phyloP scores from a whole-genome alignment of 1,284 basidiomycete genomes.

The Puccinia polysora region DNA sequence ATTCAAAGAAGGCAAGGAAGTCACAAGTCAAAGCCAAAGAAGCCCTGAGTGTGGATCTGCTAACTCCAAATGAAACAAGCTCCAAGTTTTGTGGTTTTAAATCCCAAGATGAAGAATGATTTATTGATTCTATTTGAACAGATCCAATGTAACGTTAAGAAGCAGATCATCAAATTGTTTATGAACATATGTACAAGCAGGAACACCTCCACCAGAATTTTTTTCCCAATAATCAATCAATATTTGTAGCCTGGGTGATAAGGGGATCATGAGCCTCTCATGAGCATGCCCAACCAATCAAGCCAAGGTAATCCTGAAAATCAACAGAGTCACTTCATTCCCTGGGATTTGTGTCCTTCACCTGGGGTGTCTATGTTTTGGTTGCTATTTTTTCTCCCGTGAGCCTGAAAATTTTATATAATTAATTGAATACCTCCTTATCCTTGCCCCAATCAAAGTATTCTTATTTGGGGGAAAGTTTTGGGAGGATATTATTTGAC shows the following conservation, averaged over 20 bases:
- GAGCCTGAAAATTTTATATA: too few relatives aligned
- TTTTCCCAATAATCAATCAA: background rate
- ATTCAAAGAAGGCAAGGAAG: slow-evolving; percentile 83
- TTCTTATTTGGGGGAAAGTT: too few relatives aligned
- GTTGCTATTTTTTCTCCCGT: too few relatives aligned
- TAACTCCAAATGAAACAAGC: background rate
- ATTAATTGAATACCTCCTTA: too few relatives aligned
- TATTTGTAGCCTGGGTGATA: background rate
- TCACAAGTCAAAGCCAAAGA: slow-evolving; percentile 76
- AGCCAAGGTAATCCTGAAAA: too few relatives aligned
- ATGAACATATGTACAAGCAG: background rate
- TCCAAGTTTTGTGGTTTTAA: background rate
- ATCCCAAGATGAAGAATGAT: background rate
- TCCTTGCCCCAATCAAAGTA: too few relatives aligned
- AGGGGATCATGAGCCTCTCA: background rate
- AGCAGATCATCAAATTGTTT: background rate
- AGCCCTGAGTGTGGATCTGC: slow-evolving; percentile 55
- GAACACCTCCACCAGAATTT: background rate
- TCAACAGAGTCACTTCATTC: too few relatives aligned
- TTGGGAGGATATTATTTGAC: too few relatives aligned
- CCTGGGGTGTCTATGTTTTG: too few relatives aligned
- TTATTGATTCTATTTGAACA: background rate
- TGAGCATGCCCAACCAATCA: background rate
- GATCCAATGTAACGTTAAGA: slow-evolving; percentile 1
- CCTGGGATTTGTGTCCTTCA: too few relatives aligned